Evolutionary conservation across 306 rosid genomes (phyloP), one percentile per base, ranked within the genome.

Genomic region (Boehmeria nivea): DNA sequence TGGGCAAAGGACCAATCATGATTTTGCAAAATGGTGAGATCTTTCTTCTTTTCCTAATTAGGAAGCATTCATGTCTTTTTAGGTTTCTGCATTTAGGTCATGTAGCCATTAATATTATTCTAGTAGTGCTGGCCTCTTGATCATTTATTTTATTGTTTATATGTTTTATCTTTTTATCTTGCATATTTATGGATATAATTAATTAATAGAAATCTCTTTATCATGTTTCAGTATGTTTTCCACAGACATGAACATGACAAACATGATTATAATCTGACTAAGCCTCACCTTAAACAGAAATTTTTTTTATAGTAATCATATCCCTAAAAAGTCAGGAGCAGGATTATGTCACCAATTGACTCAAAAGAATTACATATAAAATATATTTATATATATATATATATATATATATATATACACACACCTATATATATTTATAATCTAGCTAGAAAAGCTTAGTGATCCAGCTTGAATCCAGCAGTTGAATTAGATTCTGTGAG

Each of bases 401-500:
- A 33, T 33, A 33, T 4, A 33, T 33, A n/a, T n/a, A n/a, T n/a
- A n/a, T n/a, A n/a, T n/a, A n/a, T n/a, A n/a, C n/a, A n/a, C n/a
- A n/a, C n/a, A n/a, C n/a, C n/a, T n/a, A n/a, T n/a, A 33, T 33
- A 33, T 33, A 33, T 11, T 11, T 33, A 33, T 33, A 11, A 11
- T 5, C 38, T 33, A 63, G n/a, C 64, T 56, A 66, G 63, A 82
- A 78, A 80, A 51, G 37, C 19, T 14, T 2, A 83, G 66, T 78
- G 81, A 76, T 72, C 81, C 95, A 86, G 93, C 83, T 83, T 78
- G 76, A 76, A 60, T 56, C 62, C 62, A 48, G 64, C 53, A 59
- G 68, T 65, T 65, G 26, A 46, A 59, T 57, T 55, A 22, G 69
- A 69, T 59, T 59, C 59, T 54, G 33, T 49, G 51, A 64, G 65